Percentiles rank a stretch among this genome's conserved stretches.
phyloP scores from a whole-genome alignment of 2,329 filamentous ascomycete species.

The Penicillium sp. region DNA sequence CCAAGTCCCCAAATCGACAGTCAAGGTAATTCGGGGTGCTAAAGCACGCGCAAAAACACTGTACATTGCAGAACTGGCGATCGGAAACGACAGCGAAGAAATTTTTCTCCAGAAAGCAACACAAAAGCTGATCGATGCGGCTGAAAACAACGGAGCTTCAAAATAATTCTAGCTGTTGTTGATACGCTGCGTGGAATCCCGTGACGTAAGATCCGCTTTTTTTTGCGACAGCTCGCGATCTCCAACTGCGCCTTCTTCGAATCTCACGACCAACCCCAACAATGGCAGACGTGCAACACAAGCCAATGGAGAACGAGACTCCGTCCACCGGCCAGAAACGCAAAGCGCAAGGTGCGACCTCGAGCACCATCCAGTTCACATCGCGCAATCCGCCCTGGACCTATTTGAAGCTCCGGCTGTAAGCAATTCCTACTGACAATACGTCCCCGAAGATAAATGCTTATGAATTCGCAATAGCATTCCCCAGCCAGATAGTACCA shows the following conservation, averaged over 20 bases:
- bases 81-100: slow-evolving; percentile 34
- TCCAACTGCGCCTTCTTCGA: background rate
- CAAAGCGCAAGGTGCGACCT: slow-evolving; percentile 22
- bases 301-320: background rate
- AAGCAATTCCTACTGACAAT: slow-evolving; percentile 8
- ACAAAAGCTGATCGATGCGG: slow-evolving; percentile 19
- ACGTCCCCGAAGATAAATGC: background rate
- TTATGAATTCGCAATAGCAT: slow-evolving; percentile 17
- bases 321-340: slow-evolving; percentile 21
- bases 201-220: slow-evolving; percentile 17
- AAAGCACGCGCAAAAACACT: slow-evolving; percentile 66
- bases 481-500: slow-evolving; percentile 26
- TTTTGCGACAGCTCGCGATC: slow-evolving; percentile 7
- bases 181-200: slow-evolving; percentile 11
- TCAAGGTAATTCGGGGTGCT: slow-evolving; percentile 61
- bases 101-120: slow-evolving; percentile 24
- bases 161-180: background rate
- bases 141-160: slow-evolving; percentile 4
- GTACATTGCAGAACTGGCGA: slow-evolving; percentile 28
- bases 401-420: slow-evolving; percentile 45
- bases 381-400: slow-evolving; percentile 45
- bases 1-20: slow-evolving; percentile 60
- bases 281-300: slow-evolving; percentile 4
- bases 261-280: background rate
- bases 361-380: slow-evolving; percentile 34